phyloP scores from a whole-genome alignment of 2,329 filamentous ascomycete genomes.

The Graphilbum sp. region DNA sequence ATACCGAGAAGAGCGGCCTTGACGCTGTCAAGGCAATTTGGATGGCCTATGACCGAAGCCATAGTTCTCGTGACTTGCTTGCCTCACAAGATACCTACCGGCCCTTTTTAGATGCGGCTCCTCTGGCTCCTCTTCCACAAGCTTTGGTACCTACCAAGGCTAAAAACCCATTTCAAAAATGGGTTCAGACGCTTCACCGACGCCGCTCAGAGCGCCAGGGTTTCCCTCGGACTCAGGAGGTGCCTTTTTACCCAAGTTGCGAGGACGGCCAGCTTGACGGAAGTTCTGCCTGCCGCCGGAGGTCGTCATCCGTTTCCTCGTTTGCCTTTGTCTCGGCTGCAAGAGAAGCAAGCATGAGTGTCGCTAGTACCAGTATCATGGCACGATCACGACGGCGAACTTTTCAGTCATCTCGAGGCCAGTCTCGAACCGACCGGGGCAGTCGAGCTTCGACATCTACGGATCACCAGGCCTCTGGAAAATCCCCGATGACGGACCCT shows the following conservation, averaged over 20 bases:
- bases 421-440: slow-evolving; percentile 45
- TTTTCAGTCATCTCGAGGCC: slow-evolving; percentile 34
- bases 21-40: neutral
- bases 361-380: slow-evolving; percentile 54
- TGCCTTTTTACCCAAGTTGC: neutral
- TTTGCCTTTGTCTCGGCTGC: slow-evolving; percentile 66
- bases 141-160: too few relatives aligned
- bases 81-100: neutral
- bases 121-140: neutral
- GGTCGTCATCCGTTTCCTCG: slow-evolving; percentile 57
- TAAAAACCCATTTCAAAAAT: slow-evolving; percentile 47
- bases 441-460: slow-evolving; percentile 43
- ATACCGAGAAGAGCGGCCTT: neutral
- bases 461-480: slow-evolving; percentile 45
- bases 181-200: slow-evolving; percentile 54
- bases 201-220: slow-evolving; percentile 29
- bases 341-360: slow-evolving; percentile 65
- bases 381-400: slow-evolving; percentile 40
- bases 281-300: slow-evolving; percentile 23
- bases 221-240: neutral
- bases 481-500: slow-evolving; percentile 39
- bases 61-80: neutral
- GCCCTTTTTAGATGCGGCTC: neutral
- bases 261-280: neutral
- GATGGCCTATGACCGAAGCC: neutral